These are phyloP conservation scores for Carpinus fangiana DNA, from an alignment of 306 rosid genomes.

Conservation along the genomic window DNA sequence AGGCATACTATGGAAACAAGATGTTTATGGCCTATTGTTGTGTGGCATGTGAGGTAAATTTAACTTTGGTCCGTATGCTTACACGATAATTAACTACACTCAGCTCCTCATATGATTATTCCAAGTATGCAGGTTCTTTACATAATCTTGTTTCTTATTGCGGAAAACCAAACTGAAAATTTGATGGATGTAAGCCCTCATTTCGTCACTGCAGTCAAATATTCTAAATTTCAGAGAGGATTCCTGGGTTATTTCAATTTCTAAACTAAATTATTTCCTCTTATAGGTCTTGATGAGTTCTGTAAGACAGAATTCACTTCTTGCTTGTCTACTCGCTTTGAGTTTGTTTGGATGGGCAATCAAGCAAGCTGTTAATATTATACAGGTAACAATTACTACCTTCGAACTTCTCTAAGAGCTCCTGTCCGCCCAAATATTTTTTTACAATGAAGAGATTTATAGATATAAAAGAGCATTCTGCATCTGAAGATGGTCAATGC, in stretches of 20 bases:
- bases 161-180: conserved; percentile 61
- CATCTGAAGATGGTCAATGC: background rate
- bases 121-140: conserved; percentile 71
- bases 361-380: conserved; percentile 80
- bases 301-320: conserved; percentile 44
- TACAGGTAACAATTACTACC: conserved; percentile 58
- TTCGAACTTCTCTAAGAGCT: background rate
- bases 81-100: background rate
- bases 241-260: conserved; percentile 24
- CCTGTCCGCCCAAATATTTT: background rate
- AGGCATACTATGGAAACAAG: conserved; percentile 85
- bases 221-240: conserved; percentile 13
- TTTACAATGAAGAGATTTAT: background rate
- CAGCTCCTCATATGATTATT: conserved; percentile 30
- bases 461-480: background rate
- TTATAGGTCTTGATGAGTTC: conserved; percentile 65
- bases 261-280: conserved; percentile 21
- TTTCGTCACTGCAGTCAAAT: conserved; percentile 6
- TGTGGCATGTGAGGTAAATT: conserved; percentile 83
- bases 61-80: conserved; percentile 4
- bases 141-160: conserved; percentile 69
- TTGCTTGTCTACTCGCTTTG: conserved; percentile 53
- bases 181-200: conserved; percentile 64
- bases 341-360: conserved; percentile 90
- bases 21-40: conserved; percentile 99